Base-by-base conservation (phyloP, 805 yeast species). In the Yamadazyma phyllophila region DNA sequence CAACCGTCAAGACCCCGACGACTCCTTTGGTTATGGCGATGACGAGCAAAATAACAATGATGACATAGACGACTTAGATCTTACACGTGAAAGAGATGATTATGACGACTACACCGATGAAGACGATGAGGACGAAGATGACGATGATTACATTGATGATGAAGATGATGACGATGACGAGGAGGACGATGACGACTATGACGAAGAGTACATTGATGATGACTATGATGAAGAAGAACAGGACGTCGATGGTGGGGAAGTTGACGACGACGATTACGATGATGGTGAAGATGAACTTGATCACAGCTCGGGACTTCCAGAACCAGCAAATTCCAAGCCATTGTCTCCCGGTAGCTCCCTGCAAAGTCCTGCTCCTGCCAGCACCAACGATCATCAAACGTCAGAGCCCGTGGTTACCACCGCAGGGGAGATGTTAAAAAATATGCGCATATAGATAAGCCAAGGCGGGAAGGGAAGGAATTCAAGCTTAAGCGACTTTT, bases 1-100 rank as follows among this genome's bases (percentile, higher is more conserved):
- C 27, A 69, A 67, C 3, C 63, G 62, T 11, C 62, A 56, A 36
- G 60, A 55, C 63, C 30, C 48, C 16, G 54, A 48, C 9, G 52
- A 48, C 37, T 47, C 51, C 3, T 51, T 60, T 47, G 63, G 63
- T 44, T 60, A 60, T 42, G 59, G 60, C 27, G 62, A 59, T 11
- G 66, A 56, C 8, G 64, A 58, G 4, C 62, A 20, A 20, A 20
- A 57, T 13, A 61, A 60, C 17, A 60, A 42, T 11, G 54, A 60
- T 16, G 60, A 60, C 15, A 58, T 57, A 4, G 60, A 45, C 2
- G 32, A 37, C 14, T 32, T 37, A 1, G 56, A 51, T 29, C 48
- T 43, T 12, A 48, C 42, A 10, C 46, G 36, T 2, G 45, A 33
- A 12, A 44, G 48, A 9, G 45, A 51, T 4, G 41, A 40, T 8